Conservation (phyloP, 768 basidiomycete species). For the Termitomyces sp. region DNA sequence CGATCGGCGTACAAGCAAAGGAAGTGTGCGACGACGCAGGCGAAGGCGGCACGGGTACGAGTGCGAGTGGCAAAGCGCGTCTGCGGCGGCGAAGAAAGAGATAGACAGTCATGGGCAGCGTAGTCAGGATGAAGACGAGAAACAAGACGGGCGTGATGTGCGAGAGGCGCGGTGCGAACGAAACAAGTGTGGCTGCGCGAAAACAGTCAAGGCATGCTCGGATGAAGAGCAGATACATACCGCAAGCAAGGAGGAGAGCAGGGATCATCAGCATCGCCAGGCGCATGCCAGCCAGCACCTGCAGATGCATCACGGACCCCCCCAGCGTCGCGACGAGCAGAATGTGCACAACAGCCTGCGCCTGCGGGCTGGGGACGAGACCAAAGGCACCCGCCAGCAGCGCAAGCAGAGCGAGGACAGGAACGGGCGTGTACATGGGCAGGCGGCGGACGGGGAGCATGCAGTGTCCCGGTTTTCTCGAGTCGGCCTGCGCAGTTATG, state of each 20-base stretch:
- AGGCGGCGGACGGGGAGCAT: too few species aligned
- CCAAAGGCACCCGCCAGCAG: conserved; percentile 5
- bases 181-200: conserved; percentile 3
- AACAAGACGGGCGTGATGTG: conserved; percentile 1
- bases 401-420: conserved; percentile 9
- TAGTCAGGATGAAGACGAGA: conserved; percentile 8
- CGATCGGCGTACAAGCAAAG: neutral
- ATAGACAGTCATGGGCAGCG: conserved; percentile 1
- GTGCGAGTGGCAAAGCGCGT: neutral
- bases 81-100: neutral
- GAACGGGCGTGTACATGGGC: conserved; percentile 11
- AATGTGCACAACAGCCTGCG: conserved; percentile 11
- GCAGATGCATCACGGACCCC: conserved; percentile 11
- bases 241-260: conserved; percentile 3
- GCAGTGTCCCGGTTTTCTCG: too few species aligned
- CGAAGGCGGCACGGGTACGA: neutral
- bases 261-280: neutral
- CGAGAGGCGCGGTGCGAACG: neutral
- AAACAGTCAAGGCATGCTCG: neutral
- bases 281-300: neutral
- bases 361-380: conserved; percentile 1
- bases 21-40: conserved; percentile 4
- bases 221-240: neutral
- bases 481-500: too few species aligned
- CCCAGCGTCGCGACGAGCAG: conserved; percentile 12